A percentile compares a stretch with the other conserved stretches of the same genome.
Evolutionary conservation across 73 alveolate genomes (phyloP).

Genomic region (Blepharisma japonicum): DNA sequence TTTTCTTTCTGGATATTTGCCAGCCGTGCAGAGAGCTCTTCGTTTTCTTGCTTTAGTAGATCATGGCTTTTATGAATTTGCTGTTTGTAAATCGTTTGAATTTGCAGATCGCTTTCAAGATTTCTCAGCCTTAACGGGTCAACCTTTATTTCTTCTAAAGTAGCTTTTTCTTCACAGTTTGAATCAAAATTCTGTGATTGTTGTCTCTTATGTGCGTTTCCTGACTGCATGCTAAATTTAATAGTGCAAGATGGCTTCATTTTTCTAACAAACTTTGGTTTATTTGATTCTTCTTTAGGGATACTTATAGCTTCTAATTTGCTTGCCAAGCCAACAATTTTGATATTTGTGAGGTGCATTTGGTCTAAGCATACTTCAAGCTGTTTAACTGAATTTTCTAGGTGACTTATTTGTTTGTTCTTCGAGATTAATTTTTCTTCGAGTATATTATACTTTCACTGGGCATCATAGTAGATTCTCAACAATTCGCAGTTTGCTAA

Average conservation of each 20-base stretch:
- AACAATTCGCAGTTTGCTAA: conserved; percentile 14
- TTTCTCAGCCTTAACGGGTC: neutral
- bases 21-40: neutral
- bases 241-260: no score
- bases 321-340: neutral
- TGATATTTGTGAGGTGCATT: neutral
- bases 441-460: neutral
- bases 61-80: neutral
- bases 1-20: neutral
- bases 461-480: neutral
- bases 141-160: no score
- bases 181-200: no score
- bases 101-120: neutral
- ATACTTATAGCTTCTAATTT: neutral
- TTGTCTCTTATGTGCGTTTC: no score
- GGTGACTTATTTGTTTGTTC: neutral
- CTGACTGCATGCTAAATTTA: no score
- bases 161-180: no score
- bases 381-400: neutral
- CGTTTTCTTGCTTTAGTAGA: neutral
- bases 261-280: no score
- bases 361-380: neutral
- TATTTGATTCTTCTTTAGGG: no score
- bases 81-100: neutral
- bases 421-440: neutral